Conservation (phyloP, 176 grass and related monocot species). For the maize (Zea mays) region DNA sequence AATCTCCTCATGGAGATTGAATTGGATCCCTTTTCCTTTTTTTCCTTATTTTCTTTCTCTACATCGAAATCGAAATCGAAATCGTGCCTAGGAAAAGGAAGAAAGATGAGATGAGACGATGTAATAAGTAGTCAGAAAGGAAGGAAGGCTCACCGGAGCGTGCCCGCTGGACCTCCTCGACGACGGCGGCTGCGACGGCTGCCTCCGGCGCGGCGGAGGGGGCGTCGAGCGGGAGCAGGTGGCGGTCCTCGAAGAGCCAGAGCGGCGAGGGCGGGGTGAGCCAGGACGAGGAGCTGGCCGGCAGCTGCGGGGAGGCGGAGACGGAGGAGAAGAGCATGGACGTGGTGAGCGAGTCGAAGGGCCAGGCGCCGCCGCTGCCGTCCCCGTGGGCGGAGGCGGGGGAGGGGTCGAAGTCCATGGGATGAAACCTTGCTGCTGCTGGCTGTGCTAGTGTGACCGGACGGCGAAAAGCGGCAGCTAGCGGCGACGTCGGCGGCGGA, state of each 20-base stretch:
- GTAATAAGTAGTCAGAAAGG: too few relatives aligned
- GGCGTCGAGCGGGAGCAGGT: constrained; percentile 35
- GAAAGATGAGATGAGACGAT: background rate
- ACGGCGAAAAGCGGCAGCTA: background rate
- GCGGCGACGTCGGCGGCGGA: constrained; percentile 24
- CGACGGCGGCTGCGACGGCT: background rate
- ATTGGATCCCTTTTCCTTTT: background rate
- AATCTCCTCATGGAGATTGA: background rate
- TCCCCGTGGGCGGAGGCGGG: constrained; percentile 12
- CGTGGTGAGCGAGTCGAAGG: constrained; percentile 68
- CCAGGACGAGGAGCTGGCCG: constrained; percentile 33
- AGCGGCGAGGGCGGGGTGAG: constrained; percentile 60
- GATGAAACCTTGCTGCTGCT: background rate
- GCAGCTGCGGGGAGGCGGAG: too few relatives aligned
- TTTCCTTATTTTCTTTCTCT: too few relatives aligned
- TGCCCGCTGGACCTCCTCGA: constrained; percentile 45
- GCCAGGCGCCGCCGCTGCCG: constrained; percentile 45
- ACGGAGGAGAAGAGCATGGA: constrained; percentile 39
- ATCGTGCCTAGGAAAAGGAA: constrained; percentile 10
- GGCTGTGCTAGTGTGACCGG: too few relatives aligned
- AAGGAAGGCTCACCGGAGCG: constrained; percentile 46
- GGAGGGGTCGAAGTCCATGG: constrained; percentile 51
- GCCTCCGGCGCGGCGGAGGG: background rate
- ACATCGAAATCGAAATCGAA: background rate
- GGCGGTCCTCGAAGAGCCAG: constrained; percentile 68